Evolutionary conservation across 352 stramenopile species (phyloP).

Genomic region (Phytophthora palmivora): DNA sequence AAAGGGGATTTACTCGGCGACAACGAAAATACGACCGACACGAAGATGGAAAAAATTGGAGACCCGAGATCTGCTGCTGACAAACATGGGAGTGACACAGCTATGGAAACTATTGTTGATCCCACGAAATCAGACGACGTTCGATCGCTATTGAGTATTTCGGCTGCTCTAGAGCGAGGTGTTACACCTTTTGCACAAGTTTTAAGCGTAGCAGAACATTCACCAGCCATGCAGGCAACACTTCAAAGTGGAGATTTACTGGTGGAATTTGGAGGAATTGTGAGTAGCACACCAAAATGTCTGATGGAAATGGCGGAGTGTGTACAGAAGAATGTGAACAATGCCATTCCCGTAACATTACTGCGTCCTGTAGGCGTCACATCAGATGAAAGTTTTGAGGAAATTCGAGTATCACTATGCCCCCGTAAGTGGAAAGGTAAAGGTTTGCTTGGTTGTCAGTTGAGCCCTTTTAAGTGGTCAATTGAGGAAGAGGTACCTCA

Average conservation of each 20-base stretch:
- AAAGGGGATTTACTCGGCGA: not conserved
- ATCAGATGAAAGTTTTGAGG: constrained; percentile 17
- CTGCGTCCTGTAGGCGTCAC: constrained; percentile 30
- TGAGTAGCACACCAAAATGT: constrained; percentile 54
- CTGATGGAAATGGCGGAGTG: constrained; percentile 56
- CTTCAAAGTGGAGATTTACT: constrained; percentile 54
- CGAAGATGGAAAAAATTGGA: not conserved
- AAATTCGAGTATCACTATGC: constrained; percentile 26
- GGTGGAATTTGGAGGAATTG: constrained; percentile 57
- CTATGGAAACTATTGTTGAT: not conserved
- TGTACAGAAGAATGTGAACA: constrained; percentile 54
- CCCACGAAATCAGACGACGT: not conserved
- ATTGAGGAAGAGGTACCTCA: constrained; percentile 8
- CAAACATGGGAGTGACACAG: not conserved
- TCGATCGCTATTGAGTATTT: constrained; percentile 19
- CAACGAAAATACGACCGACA: not conserved
- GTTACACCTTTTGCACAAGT: constrained; percentile 57
- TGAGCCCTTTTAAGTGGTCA: constrained; percentile 71
- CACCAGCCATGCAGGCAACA: constrained; percentile 55
- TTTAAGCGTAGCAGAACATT: constrained; percentile 46
- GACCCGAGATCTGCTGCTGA: not conserved
- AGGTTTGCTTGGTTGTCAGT: constrained; percentile 65
- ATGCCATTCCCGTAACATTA: constrained; percentile 42
- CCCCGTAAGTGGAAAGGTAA: constrained; percentile 73
- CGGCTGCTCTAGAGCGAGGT: constrained; percentile 9